A percentile compares a stretch with the other conserved stretches of the same genome.
phyloP scores from a whole-genome alignment of 2,329 filamentous ascomycete species.

The Epichloe gansuensis region DNA sequence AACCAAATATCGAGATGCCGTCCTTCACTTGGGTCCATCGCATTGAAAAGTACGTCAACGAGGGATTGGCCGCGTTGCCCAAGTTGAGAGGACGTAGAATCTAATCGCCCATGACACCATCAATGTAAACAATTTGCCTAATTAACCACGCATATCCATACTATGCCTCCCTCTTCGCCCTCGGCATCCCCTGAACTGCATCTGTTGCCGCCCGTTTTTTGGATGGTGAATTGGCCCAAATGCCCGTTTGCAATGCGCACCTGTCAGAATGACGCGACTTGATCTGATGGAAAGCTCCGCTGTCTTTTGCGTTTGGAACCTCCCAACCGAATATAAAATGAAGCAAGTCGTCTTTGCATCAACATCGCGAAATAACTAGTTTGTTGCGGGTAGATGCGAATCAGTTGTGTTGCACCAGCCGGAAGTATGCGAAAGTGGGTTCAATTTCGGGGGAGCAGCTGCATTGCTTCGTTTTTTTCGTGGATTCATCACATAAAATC shows the following conservation, averaged over 20 bases:
- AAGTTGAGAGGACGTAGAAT: neutral
- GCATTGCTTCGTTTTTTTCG: neutral
- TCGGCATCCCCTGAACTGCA: neutral
- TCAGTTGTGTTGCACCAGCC: neutral
- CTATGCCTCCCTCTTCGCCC: neutral
- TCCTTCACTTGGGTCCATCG: neutral
- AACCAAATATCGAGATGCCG: neutral
- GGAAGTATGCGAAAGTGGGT: neutral
- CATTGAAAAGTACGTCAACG: neutral
- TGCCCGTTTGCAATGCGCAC: neutral
- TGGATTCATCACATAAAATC: slow-evolving; percentile 54
- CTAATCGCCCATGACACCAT: neutral
- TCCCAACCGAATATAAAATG: neutral
- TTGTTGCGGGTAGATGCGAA: neutral
- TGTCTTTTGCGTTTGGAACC: neutral
- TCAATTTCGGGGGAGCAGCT: neutral
- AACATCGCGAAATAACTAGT: neutral
- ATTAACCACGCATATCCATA: neutral
- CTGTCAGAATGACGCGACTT: neutral
- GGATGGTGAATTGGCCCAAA: neutral
- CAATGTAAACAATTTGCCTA: neutral
- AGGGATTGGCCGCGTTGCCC: neutral
- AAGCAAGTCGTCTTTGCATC: neutral
- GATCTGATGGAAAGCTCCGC: neutral
- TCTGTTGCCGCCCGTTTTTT: neutral